Evolutionary conservation across 139 green algal genomes (phyloP).

Genomic region (Limnomonas spitsbergensis): DNA sequence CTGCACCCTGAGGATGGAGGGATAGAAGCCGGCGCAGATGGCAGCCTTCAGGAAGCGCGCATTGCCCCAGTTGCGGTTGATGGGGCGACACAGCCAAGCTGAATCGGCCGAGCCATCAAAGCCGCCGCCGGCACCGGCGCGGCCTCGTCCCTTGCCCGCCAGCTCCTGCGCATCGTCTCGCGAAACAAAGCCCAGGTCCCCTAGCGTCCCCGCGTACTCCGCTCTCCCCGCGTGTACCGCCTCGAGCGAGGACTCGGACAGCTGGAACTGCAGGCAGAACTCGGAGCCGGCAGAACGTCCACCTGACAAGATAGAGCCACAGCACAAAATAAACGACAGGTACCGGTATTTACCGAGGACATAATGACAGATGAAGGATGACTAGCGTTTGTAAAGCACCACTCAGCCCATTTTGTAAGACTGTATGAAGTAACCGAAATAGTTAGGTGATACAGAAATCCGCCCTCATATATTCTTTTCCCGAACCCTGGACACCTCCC

Average conservation of each 20-base stretch:
- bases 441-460: too few species aligned
- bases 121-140: neutral
- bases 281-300: slow-evolving; percentile 18
- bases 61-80: slow-evolving; percentile 47
- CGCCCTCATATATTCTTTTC: too few species aligned
- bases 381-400: too few species aligned
- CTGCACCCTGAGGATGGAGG: slow-evolving; percentile 81
- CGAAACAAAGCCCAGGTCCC: slow-evolving; percentile 68
- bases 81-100: slow-evolving; percentile 8
- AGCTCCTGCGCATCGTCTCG: slow-evolving; percentile 26
- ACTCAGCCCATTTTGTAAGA: too few species aligned
- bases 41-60: slow-evolving; percentile 61
- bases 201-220: slow-evolving; percentile 70
- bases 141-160: neutral
- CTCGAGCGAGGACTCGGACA: slow-evolving; percentile 65
- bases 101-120: neutral
- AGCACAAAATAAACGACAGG: too few species aligned
- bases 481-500: too few species aligned
- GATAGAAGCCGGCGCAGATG: slow-evolving; percentile 84
- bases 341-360: too few species aligned
- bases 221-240: slow-evolving; percentile 57
- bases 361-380: too few species aligned
- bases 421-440: too few species aligned
- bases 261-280: slow-evolving; percentile 40
- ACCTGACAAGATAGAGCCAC: slow-evolving; percentile 23